phyloP scores from a whole-genome alignment of 345 rosid genomes.

The Acer yangbiense region DNA sequence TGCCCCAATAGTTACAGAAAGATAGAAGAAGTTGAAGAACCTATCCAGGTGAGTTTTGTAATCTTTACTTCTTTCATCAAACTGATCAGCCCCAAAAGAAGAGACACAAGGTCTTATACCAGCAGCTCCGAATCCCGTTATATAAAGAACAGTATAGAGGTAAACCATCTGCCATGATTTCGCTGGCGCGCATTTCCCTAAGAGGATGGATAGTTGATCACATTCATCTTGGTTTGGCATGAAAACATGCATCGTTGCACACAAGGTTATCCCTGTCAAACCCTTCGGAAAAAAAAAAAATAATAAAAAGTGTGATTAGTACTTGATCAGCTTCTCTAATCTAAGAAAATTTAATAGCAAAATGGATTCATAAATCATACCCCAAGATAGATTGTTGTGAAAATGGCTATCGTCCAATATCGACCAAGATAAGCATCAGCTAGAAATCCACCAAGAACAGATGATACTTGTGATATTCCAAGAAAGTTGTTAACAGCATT shows the following conservation, averaged over 20 bases:
- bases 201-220: slow-evolving; percentile 59
- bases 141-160: slow-evolving; percentile 71
- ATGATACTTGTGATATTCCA: slow-evolving; percentile 89
- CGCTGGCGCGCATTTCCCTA: slow-evolving; percentile 72
- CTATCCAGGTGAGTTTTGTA: slow-evolving; percentile 82
- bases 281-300: slow-evolving; percentile 47
- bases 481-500: slow-evolving; percentile 89
- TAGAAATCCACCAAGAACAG: slow-evolving; percentile 88
- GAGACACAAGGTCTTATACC: slow-evolving; percentile 97
- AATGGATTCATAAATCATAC: slow-evolving; percentile 23
- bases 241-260: slow-evolving; percentile 61
- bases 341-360: not conserved
- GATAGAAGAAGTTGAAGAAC: slow-evolving; percentile 94
- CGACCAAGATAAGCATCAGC: slow-evolving; percentile 97
- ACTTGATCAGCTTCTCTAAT: not conserved
- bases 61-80: slow-evolving; percentile 72
- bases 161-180: slow-evolving; percentile 85
- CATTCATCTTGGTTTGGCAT: slow-evolving; percentile 68
- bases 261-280: slow-evolving; percentile 79
- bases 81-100: slow-evolving; percentile 97
- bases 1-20: slow-evolving; percentile 80
- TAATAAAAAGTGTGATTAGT: not conserved
- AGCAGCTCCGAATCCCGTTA: slow-evolving; percentile 88
- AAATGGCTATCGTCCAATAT: slow-evolving; percentile 90
- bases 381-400: slow-evolving; percentile 81